Conservation (phyloP, 257 asterid species). For the Penstemon eatonii region DNA sequence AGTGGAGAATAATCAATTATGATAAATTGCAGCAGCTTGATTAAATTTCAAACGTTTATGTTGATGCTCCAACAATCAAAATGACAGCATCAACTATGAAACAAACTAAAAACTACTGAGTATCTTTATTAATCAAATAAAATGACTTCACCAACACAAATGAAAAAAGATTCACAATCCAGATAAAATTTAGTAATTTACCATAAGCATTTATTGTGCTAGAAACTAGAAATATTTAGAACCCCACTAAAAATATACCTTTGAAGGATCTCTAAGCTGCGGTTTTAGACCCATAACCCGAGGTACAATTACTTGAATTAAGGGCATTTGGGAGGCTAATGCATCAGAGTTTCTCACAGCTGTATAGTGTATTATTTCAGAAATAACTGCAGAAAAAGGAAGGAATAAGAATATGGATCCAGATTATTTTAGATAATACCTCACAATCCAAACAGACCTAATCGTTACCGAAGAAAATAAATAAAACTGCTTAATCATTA, state of each 20-base stretch:
- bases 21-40: background rate
- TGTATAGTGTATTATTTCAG: conserved; percentile 91
- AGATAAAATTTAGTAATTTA: conserved; percentile 12
- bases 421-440: conserved; percentile 21
- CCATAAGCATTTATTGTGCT: conserved; percentile 19
- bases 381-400: conserved; percentile 65
- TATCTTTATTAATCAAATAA: conserved; percentile 15
- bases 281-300: conserved; percentile 79
- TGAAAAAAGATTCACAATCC: conserved; percentile 18
- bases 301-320: conserved; percentile 91
- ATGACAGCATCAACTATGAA: conserved; percentile 19
- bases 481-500: background rate
- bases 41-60: conserved; percentile 5
- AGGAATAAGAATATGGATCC: conserved; percentile 31
- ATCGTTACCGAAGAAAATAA: conserved; percentile 4
- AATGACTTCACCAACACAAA: conserved; percentile 17
- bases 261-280: conserved; percentile 86
- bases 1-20: too few species aligned
- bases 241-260: conserved; percentile 53
- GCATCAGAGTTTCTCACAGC: conserved; percentile 64
- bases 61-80: conserved; percentile 7
- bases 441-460: conserved; percentile 16
- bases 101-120: background rate
- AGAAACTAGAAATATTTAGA: background rate
- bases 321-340: conserved; percentile 81